These are phyloP conservation scores for Plasmodium coatneyi DNA, from an alignment of 169 alveolate genomes.

Conservation along the genomic window DNA sequence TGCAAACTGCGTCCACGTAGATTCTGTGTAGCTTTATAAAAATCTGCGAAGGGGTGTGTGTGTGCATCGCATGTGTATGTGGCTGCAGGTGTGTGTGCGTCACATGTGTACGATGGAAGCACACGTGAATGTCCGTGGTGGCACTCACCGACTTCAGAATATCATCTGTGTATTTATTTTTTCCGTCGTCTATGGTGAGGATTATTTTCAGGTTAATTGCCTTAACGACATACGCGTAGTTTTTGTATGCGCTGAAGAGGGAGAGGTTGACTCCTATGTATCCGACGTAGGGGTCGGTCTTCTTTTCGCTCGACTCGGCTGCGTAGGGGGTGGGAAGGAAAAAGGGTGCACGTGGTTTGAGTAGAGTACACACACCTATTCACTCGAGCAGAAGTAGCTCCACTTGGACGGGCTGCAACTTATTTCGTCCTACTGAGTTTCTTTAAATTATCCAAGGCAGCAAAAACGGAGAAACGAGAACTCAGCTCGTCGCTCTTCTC, in stretches of 20 bases:
- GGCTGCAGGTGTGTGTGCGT: neutral
- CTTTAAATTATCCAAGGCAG: constrained; percentile 32
- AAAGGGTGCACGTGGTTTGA: neutral
- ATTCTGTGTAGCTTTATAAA: constrained; percentile 37
- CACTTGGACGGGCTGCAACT: neutral
- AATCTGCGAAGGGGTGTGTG: neutral
- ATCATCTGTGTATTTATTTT: constrained; percentile 62
- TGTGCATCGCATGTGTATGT: neutral
- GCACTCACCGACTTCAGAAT: constrained; percentile 20
- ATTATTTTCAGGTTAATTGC: constrained; percentile 39
- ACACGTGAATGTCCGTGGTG: neutral
- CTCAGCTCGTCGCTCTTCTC: constrained; percentile 52
- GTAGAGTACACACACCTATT: neutral
- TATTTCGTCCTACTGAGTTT: constrained; percentile 17
- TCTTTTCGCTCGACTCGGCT: constrained; percentile 47
- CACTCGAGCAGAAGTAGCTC: neutral
- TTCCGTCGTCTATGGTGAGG: constrained; percentile 37
- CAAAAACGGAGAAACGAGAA: constrained; percentile 32
- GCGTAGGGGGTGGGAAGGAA: neutral
- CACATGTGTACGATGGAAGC: too few species aligned
- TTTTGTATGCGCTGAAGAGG: constrained; percentile 60
- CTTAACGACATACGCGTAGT: constrained; percentile 46
- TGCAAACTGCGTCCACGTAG: constrained; percentile 65
- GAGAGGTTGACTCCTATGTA: constrained; percentile 64
- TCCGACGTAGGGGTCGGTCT: constrained; percentile 49